phyloP scores from a whole-genome alignment of 1,284 basidiomycete genomes.

The Lignosus rhinocerotis region DNA sequence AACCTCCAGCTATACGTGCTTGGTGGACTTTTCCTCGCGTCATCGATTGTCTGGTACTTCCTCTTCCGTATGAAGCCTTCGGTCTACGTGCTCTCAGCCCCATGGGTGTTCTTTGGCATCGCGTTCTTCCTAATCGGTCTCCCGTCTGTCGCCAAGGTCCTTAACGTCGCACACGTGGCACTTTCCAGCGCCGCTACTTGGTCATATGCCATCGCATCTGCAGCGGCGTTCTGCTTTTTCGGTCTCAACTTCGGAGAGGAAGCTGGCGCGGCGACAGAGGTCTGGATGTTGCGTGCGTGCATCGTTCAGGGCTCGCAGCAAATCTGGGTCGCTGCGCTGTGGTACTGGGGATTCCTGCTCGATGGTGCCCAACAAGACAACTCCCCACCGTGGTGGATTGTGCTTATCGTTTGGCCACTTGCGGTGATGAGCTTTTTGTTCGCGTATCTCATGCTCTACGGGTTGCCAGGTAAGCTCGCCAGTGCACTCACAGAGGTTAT shows the following conservation, averaged over 20 bases:
- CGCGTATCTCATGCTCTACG: conserved; percentile 80
- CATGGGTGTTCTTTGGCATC: conserved; percentile 87
- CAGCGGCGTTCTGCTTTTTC: conserved; percentile 89
- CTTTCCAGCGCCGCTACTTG: conserved; percentile 82
- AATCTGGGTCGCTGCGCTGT: conserved; percentile 89
- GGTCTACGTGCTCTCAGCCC: conserved; percentile 79
- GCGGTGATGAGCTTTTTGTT: conserved; percentile 74
- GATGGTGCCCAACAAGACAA: conserved; percentile 52
- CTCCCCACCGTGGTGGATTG: conserved; percentile 80
- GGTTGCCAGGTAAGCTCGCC: conserved; percentile 69
- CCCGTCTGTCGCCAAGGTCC: conserved; percentile 70
- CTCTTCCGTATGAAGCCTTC: conserved; percentile 88
- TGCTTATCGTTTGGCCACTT: conserved; percentile 82
- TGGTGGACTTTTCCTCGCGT: conserved; percentile 81
- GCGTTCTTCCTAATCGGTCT: conserved; percentile 90
- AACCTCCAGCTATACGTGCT: conserved; percentile 87
- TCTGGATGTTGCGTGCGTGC: conserved; percentile 88
- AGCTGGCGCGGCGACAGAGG: conserved; percentile 89
- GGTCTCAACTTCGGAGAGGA: conserved; percentile 96
- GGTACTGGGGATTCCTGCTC: conserved; percentile 91
- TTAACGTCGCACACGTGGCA: conserved; percentile 62
- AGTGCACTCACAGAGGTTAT: background rate
- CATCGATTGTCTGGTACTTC: conserved; percentile 88
- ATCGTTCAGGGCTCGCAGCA: conserved; percentile 92
- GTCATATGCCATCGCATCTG: conserved; percentile 86